Conservation (phyloP, 441 rosid genomes). For the Pelargonium cotyledonis region DNA sequence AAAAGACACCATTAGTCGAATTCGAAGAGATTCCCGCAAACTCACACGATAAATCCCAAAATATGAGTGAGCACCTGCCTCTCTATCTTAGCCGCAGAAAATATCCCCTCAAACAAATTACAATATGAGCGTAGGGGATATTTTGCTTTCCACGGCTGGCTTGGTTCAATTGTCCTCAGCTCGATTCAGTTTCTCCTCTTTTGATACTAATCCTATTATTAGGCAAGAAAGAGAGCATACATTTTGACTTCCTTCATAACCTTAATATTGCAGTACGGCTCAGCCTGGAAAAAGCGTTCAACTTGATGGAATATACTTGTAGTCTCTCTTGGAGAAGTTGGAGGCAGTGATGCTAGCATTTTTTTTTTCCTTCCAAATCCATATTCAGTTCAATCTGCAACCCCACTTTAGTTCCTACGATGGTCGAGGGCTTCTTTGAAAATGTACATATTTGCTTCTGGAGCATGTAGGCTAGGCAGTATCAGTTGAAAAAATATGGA, state of each 20-base stretch:
- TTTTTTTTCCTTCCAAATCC: neutral
- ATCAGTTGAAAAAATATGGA: conserved; percentile 84
- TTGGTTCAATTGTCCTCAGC: neutral
- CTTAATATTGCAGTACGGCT: neutral
- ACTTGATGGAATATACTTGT: neutral
- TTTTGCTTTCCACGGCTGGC: neutral
- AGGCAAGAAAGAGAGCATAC: neutral
- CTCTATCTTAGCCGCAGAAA: neutral
- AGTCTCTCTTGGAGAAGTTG: neutral
- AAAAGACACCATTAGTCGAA: neutral
- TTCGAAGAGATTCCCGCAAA: neutral
- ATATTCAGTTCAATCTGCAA: neutral
- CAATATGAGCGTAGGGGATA: neutral
- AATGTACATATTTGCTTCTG: conserved; percentile 8
- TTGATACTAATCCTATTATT: neutral
- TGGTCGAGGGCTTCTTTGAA: neutral
- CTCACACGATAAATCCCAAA: neutral
- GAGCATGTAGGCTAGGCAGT: conserved; percentile 3
- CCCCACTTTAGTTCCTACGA: neutral
- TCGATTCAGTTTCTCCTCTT: conserved; percentile 5
- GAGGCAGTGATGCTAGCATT: neutral
- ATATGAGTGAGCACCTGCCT: neutral
- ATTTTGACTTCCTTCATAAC: neutral
- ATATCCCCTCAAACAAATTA: neutral
- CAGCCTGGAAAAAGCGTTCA: neutral